A percentile compares a stretch with the other conserved stretches of the same genome.
Evolutionary conservation across 305 asterid genomes (phyloP).

Genomic region (Fraxinus albicans): DNA sequence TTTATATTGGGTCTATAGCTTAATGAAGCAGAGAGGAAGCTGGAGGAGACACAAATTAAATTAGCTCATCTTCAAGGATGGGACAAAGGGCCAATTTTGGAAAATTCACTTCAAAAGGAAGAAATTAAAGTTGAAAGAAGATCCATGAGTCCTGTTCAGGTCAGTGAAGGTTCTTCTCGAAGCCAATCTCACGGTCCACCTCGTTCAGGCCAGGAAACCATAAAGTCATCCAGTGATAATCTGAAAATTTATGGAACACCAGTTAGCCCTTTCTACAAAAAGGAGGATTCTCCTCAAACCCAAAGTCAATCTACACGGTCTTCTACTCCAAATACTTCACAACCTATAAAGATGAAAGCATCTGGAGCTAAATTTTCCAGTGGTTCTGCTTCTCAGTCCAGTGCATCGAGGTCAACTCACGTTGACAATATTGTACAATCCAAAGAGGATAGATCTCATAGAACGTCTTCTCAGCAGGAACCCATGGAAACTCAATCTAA

Average conservation of each 20-base stretch:
- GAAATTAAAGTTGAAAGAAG: conserved; percentile 26
- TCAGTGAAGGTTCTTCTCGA: conserved; percentile 22
- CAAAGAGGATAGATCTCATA: conserved; percentile 25
- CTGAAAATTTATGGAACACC: conserved; percentile 10
- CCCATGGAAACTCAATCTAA: conserved; percentile 29
- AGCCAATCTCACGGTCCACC: conserved; percentile 18
- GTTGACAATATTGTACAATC: conserved; percentile 20
- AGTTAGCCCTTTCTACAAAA: conserved; percentile 7
- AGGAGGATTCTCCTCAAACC: conserved; percentile 12
- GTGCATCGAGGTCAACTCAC: conserved; percentile 19
- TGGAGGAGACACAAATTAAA: conserved; percentile 33
- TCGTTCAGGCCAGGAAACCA: background rate
- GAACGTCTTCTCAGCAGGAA: conserved; percentile 24
- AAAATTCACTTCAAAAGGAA: conserved; percentile 15
- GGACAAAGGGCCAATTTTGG: conserved; percentile 19
- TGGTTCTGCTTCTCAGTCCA: conserved; percentile 26
- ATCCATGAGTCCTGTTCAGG: conserved; percentile 28
- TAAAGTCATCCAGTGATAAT: conserved; percentile 4
- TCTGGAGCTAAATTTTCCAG: conserved; percentile 24
- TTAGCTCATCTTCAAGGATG: conserved; percentile 32
- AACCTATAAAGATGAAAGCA: conserved; percentile 25
- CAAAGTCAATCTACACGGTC: conserved; percentile 29
- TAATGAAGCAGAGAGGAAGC: conserved; percentile 35
- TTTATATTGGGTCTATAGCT: conserved; percentile 37
- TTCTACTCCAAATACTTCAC: conserved; percentile 21